These are phyloP conservation scores for Patellaria atrata DNA, from an alignment of 495 filamentous ascomycete species.

Conservation along the genomic window DNA sequence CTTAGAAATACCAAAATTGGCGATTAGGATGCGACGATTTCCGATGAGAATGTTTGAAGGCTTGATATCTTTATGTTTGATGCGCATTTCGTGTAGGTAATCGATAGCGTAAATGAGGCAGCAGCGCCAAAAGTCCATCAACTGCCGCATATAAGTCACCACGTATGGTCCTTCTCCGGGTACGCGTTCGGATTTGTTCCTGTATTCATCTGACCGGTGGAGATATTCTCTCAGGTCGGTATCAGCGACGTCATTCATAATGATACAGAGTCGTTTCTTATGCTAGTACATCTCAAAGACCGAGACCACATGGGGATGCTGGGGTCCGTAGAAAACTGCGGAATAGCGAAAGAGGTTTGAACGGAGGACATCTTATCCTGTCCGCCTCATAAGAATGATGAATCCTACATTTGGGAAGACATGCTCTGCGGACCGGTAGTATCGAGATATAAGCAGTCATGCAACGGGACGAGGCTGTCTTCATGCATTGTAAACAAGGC, in stretches of 20 bases:
- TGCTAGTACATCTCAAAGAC: slow-evolving; percentile 4
- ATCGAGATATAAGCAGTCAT: too few relatives aligned
- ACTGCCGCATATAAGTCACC: background rate
- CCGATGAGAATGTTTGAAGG: slow-evolving; percentile 4
- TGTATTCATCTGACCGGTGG: slow-evolving; percentile 3
- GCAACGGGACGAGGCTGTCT: too few relatives aligned
- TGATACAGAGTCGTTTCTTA: slow-evolving; percentile 2
- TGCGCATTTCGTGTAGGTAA: slow-evolving; percentile 3
- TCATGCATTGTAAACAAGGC: too few relatives aligned
- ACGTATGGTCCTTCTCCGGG: background rate
- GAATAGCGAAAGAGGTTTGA: too few relatives aligned
- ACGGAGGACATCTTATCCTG: too few relatives aligned
- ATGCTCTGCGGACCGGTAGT: too few relatives aligned
- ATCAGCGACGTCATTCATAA: slow-evolving; percentile 3
- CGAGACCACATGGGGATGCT: slow-evolving; percentile 3
- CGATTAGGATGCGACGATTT: background rate
- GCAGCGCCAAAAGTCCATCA: slow-evolving; percentile 1
- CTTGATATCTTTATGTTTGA: slow-evolving; percentile 9
- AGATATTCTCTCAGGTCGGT: background rate
- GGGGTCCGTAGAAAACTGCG: slow-evolving; percentile 1
- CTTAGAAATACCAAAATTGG: slow-evolving; percentile 2
- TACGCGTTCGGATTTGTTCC: background rate
- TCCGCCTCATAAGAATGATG: too few relatives aligned
- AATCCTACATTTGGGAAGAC: too few relatives aligned
- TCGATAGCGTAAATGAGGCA: slow-evolving; percentile 4